These are phyloP conservation scores for Pulveroboletus sp. DNA, from an alignment of 768 basidiomycete genomes.

Conservation along the genomic window DNA sequence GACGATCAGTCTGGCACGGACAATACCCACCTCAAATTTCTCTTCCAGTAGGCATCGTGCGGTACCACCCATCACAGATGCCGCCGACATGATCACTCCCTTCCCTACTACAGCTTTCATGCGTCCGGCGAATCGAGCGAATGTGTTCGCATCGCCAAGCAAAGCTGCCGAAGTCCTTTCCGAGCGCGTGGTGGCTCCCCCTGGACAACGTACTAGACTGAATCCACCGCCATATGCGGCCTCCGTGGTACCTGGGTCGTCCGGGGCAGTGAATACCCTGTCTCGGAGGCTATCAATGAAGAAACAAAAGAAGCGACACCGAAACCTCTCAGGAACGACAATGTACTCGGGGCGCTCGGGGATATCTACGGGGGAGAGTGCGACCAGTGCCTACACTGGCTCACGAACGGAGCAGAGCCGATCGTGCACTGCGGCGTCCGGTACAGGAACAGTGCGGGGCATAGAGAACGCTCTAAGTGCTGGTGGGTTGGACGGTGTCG, in stretches of 20 bases:
- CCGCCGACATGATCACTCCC: slow-evolving; percentile 21
- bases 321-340: slow-evolving; percentile 6
- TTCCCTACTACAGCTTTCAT: slow-evolving; percentile 13
- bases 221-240: slow-evolving; percentile 28
- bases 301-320: neutral
- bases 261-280: neutral
- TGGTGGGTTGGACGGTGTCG: neutral
- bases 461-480: neutral
- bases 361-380: slow-evolving; percentile 2
- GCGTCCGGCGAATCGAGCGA: slow-evolving; percentile 1
- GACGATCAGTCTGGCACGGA: slow-evolving; percentile 4
- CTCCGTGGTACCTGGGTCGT: neutral
- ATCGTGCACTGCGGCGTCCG: neutral
- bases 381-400: neutral
- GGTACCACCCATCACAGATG: slow-evolving; percentile 9
- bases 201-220: slow-evolving; percentile 14
- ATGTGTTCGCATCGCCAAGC: neutral
- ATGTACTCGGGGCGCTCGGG: slow-evolving; percentile 8
- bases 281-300: neutral
- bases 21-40: neutral
- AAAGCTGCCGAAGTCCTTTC: slow-evolving; percentile 4
- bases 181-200: neutral
- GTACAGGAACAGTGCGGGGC: neutral
- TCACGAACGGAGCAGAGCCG: neutral
- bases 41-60: neutral